A percentile compares a stretch with the other conserved stretches of the same genome.
phyloP scores from a whole-genome alignment of 139 green algal genomes.

The Limnomonas spitsbergensis region DNA sequence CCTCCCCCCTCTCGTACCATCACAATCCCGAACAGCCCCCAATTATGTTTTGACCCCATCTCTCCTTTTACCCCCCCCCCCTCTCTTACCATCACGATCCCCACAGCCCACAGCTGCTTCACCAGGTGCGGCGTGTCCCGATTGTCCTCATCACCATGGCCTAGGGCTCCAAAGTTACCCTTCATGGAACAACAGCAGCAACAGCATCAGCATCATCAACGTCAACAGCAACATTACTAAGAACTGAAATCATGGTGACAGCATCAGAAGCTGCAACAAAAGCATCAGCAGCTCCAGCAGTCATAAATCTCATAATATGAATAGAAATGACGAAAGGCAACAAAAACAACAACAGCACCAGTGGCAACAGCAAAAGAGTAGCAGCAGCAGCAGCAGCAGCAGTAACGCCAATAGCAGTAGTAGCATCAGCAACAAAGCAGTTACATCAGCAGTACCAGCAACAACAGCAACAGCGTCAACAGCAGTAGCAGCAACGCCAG shows the following conservation, averaged over 20 bases:
- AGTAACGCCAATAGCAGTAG: too few species aligned
- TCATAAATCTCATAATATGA: not conserved
- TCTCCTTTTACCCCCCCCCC: too few species aligned
- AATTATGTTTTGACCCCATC: too few species aligned
- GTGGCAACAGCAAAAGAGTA: too few species aligned
- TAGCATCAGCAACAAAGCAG: too few species aligned
- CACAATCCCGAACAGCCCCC: too few species aligned
- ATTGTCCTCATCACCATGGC: slow-evolving; percentile 36
- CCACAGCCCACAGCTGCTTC: slow-evolving; percentile 49
- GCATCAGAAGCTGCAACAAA: not conserved
- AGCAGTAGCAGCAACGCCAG: too few species aligned
- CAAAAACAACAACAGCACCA: too few species aligned
- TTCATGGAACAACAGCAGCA: slow-evolving; percentile 15
- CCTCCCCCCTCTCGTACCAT: too few species aligned
- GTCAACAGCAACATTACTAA: not conserved
- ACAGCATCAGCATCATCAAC: not conserved
- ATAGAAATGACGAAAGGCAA: not conserved
- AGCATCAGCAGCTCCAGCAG: not conserved
- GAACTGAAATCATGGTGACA: not conserved
- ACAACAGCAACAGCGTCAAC: too few species aligned
- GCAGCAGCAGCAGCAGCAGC: too few species aligned
- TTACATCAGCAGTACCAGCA: too few species aligned
- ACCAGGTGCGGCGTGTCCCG: slow-evolving; percentile 30
- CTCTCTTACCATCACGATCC: slow-evolving; percentile 63
- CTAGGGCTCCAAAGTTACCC: slow-evolving; percentile 62